Base-by-base conservation (phyloP, 1,284 basidiomycete species). In the Entoloma clypeatum region DNA sequence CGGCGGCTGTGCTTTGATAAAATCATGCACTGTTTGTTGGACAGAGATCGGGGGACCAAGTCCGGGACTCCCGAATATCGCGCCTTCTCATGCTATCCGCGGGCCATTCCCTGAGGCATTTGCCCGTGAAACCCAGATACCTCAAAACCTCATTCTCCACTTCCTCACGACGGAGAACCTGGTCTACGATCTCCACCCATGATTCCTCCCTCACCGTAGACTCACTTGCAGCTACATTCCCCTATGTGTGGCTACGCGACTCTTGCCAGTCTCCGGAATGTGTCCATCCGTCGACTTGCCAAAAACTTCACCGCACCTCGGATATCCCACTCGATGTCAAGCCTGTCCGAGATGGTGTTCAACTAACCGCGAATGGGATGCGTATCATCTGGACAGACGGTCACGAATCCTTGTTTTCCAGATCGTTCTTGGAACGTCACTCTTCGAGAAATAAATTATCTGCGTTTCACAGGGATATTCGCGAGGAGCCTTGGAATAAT, bases 261-360 rank as follows among this genome's bases (percentile, higher is more conserved):
- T 63, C 72, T 1, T 73, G 71, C 42, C 68, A 69, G 41, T 71
- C 67, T 25, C 44, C 62, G 0, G 55, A 64, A 6, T 87, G 82
- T 45, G 67, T 91, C 4, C 83, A 93, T 55, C 77, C 82, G 0
- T 74, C 76, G n/a, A 89, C 84, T 0, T 66, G 64, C 7, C 90
- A 93, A 62, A 89, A 88, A 58, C 69, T 92, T 1, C 82, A 85
- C 57, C 67, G 77, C 36, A 79, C 86, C 0, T 78, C 82, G 0
- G 82, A 87, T 64, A 67, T 85, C 4, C 70, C 75, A 0, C 45
- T 54, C 3, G 65, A 72, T 39, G 61, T 76, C 34, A 51, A 48
- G 3, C 79, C 79, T 0, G 53, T 50, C 11, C 35, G 57, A 2
- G 58, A 64, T 32, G 71, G 72, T 21, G 52, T 78, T 7, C 55